Base-by-base conservation (phyloP, 2,329 filamentous ascomycete species). In the Talaromyces sp. region DNA sequence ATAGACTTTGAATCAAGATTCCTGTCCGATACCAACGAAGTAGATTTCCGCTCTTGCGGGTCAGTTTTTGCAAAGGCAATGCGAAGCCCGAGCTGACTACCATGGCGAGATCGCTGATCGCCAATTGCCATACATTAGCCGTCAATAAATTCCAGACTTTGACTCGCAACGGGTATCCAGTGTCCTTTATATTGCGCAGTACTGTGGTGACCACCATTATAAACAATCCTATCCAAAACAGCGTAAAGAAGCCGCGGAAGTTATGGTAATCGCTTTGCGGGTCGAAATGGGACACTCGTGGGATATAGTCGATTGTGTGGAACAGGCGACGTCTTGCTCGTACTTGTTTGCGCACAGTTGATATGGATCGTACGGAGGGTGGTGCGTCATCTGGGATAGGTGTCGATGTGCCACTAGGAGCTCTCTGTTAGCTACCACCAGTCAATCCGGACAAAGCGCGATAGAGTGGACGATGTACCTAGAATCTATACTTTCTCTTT, bases 191-290 rank as follows among this genome's bases (percentile, higher is more conserved):
- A 77, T 97, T 98, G 72, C 94, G 88, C 73, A 97, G 80, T 83
- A 93, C 92, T n/a, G 91, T 91, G 2, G 94, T 98, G 68, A 97
- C 89, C 72, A 93, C 92, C 93, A 99, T 97, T 77, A 99, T 96
- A 70, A 91, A 92, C 66, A 99, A 84, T 10, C 92, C 92, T 69
- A 99, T 94, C 95, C 95, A 99, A 81, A 99, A 99, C 43, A 99
- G 86, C 62, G 95, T 92, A 81, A 97, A 99, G 85, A 99, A 99
- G 74, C 95, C 95, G 72, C 92, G 88, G 77, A 99, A 99, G 78
- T 99, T 93, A 73, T 89, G 89, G 77, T 98, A 93, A 73, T 97
- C 93, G 78, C 91, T 96, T 59, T 87, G 85, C 0, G 93, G 93
- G 74, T 99, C 95, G 75, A 99, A 97, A 80, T 99, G 94, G 19